Conservation (phyloP, 345 rosid species). For the Gossypium anomalum region DNA sequence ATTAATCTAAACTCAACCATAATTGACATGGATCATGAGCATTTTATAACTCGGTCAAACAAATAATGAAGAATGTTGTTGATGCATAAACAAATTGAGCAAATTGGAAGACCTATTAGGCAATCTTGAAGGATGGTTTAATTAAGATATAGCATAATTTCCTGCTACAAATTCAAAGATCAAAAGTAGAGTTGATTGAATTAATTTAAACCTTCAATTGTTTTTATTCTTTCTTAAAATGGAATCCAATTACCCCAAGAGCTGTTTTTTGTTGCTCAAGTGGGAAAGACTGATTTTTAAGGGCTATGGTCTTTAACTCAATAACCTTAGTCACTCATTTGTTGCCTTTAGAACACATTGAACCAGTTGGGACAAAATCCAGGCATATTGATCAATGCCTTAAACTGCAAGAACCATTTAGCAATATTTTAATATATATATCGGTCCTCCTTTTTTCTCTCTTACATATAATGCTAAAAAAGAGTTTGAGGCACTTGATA, state of each 20-base stretch:
- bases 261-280: not conserved
- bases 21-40: not conserved
- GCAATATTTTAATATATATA: not conserved
- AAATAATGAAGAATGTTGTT: not conserved
- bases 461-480: not conserved
- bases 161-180: constrained; percentile 1
- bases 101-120: not conserved
- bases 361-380: not conserved
- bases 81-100: constrained; percentile 7
- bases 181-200: not conserved
- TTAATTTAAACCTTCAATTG: constrained; percentile 6
- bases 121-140: not conserved
- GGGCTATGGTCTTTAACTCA: not conserved
- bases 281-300: not conserved
- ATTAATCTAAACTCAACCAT: no score
- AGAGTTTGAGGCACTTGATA: constrained; percentile 16
- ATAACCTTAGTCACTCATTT: not conserved
- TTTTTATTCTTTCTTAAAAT: not conserved
- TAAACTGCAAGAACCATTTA: not conserved
- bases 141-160: not conserved
- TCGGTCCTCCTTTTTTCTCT: not conserved
- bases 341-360: no score
- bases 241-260: not conserved
- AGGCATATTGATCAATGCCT: not conserved
- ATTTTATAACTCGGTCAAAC: not conserved